These are phyloP conservation scores for Myxozyma neglecta DNA, from an alignment of 805 yeast species.

Conservation along the genomic window DNA sequence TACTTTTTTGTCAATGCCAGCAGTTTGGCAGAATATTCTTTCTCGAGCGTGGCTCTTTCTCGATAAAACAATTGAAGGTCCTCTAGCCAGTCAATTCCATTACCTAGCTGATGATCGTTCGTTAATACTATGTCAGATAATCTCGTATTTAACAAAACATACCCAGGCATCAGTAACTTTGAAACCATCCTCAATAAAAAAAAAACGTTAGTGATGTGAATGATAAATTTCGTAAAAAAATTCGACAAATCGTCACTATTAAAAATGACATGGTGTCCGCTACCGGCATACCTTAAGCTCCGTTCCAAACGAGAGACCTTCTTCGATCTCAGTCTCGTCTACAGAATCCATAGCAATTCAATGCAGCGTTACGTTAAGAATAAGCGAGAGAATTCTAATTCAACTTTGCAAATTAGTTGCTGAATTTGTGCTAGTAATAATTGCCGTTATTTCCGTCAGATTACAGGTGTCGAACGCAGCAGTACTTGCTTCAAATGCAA, in stretches of 20 bases:
- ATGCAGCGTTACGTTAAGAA: not conserved
- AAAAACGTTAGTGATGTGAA: not conserved
- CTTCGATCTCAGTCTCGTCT: conserved; percentile 21
- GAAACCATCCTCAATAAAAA: conserved; percentile 59
- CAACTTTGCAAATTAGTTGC: not conserved
- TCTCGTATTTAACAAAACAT: conserved; percentile 4
- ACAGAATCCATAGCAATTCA: conserved; percentile 18
- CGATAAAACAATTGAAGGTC: conserved; percentile 82
- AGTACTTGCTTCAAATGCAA: too few species aligned
- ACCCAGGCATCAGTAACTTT: conserved; percentile 80
- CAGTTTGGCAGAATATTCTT: conserved; percentile 73
- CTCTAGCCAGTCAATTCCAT: conserved; percentile 69
- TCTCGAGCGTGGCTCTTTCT: conserved; percentile 79
- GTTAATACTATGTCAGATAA: not conserved
- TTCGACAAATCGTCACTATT: not conserved
- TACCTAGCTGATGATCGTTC: conserved; percentile 39
- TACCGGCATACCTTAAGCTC: conserved; percentile 36
- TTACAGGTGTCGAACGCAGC: not conserved
- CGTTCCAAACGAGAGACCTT: conserved; percentile 37
- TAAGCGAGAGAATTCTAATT: too few species aligned
- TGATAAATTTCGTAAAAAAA: not conserved
- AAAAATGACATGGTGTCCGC: not conserved
- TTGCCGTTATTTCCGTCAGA: not conserved
- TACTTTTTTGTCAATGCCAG: conserved; percentile 64
- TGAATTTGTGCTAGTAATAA: not conserved